Base-by-base conservation (phyloP, 768 basidiomycete genomes). In the Russula abietina region DNA sequence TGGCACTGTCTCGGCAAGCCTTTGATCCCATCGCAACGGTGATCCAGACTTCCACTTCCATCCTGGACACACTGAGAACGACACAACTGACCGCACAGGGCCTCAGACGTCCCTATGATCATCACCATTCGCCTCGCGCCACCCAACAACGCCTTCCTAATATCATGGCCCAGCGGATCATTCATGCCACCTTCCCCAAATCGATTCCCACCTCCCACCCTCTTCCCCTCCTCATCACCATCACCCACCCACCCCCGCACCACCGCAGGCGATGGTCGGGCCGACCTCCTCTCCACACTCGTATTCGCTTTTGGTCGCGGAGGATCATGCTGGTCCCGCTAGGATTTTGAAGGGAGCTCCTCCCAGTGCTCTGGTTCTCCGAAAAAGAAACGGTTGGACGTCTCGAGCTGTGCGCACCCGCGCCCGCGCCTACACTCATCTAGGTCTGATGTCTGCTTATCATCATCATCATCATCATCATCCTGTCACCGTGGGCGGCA, bases 241-340 rank as follows among this genome's bases (percentile, higher is more conserved):
- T n/a, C 11, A 32, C 33, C 33, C 33, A 33, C 33, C 22, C 52
- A 11, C 12, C 30, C 48, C 57, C 58, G 57, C 53, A 55, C 53
- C 62, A 55, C 39, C 58, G 58, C 62, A 64, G 62, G 62, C 62
- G 57, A 59, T 64, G 62, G 53, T 51, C 32, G 38, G 33, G 53
- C 41, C 32, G n/a, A 3, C 30, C 30, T 19, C 26, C 30, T 19
- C 26, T 6, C 12, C 56, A 19, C 24, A 5, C 33, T 53, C 50
- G n/a, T 3, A 3, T 32, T 30, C 54, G 24, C 22, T 16, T n/a
- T 11, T 17, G 36, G 16, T 54, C 16, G 45, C 28, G 16, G 36
- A 9, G 6, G 22, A 16, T 5, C 32, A 4, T 19, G 2, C 51
- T n/a, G 45, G 45, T 46, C 7, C 19, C 45, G 22, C n/a, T 3